These are phyloP conservation scores for Podospora bellae-mahoneyi DNA, from an alignment of 495 filamentous ascomycete species.

Conservation along the genomic window DNA sequence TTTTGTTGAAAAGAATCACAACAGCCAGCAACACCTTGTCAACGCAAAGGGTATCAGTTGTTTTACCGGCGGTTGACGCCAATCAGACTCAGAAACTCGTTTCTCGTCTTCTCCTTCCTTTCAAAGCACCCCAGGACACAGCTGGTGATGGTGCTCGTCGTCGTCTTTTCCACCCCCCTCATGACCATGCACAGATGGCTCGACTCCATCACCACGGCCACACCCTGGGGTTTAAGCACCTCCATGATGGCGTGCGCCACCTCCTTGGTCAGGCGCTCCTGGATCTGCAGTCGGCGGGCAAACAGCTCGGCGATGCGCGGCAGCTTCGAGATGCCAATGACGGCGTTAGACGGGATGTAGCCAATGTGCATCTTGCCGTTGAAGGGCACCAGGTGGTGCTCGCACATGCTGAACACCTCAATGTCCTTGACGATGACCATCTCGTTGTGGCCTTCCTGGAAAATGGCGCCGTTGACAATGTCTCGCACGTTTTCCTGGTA, in stretches of 20 bases:
- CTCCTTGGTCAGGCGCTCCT: constrained; percentile 93
- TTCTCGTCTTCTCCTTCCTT: constrained; percentile 84
- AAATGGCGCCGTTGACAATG: constrained; percentile 91
- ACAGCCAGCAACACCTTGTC: neutral
- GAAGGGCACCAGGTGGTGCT: constrained; percentile 97
- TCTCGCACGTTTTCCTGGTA: constrained; percentile 94
- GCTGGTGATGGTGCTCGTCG: constrained; percentile 83
- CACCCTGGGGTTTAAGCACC: constrained; percentile 87
- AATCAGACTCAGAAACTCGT: constrained; percentile 83
- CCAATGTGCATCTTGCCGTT: constrained; percentile 99
- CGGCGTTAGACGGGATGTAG: constrained; percentile 81
- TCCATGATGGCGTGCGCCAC: constrained; percentile 92
- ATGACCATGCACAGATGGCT: constrained; percentile 99
- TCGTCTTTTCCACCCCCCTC: constrained; percentile 88
- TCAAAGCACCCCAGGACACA: constrained; percentile 95
- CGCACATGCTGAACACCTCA: constrained; percentile 91
- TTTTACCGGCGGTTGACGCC: constrained; percentile 51
- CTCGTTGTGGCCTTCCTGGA: constrained; percentile 96
- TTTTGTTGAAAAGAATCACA: constrained; percentile 24
- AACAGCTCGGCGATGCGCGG: constrained; percentile 98
- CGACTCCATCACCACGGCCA: constrained; percentile 96
- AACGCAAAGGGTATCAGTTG: neutral
- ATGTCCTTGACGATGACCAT: constrained; percentile 97
- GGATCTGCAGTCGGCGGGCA: constrained; percentile 84
- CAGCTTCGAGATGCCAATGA: constrained; percentile 93